Conservation (phyloP, 352 stramenopile genomes). For the Globisporangium solare region DNA sequence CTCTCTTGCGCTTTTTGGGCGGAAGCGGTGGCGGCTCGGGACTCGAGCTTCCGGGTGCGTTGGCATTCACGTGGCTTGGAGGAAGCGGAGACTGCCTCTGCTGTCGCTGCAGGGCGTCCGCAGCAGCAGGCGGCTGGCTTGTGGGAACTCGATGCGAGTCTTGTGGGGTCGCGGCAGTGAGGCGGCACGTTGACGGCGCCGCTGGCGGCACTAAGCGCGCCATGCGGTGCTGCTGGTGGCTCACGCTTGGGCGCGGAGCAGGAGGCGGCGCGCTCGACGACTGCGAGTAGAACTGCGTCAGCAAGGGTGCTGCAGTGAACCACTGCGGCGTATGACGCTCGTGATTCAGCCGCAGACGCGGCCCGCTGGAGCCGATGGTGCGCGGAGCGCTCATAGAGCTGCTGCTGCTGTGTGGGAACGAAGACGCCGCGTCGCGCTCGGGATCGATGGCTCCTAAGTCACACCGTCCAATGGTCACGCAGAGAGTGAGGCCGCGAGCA, state of each 20-base stretch:
- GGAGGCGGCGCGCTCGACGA: background rate
- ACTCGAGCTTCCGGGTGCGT: background rate
- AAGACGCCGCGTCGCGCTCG: background rate
- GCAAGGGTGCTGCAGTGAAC: constrained; percentile 13
- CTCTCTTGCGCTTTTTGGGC: constrained; percentile 37
- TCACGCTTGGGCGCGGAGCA: background rate
- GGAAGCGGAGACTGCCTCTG: background rate
- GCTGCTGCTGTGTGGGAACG: background rate
- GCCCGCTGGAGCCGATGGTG: background rate
- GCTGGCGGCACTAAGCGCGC: background rate
- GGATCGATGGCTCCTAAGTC: background rate
- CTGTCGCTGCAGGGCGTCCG: background rate
- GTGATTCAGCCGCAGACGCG: background rate
- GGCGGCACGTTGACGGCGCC: background rate
- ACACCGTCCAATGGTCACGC: background rate
- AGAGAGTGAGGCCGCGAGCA: background rate
- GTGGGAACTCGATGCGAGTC: background rate
- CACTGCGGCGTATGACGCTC: constrained; percentile 12
- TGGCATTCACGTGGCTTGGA: background rate
- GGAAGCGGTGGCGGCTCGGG: background rate
- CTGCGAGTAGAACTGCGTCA: constrained; percentile 13
- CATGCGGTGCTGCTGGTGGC: background rate
- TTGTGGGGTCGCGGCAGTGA: background rate
- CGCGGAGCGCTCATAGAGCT: background rate
- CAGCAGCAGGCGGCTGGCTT: background rate